Conservation (phyloP, 305 asterid species). For the Solanum aculeatissimum region DNA sequence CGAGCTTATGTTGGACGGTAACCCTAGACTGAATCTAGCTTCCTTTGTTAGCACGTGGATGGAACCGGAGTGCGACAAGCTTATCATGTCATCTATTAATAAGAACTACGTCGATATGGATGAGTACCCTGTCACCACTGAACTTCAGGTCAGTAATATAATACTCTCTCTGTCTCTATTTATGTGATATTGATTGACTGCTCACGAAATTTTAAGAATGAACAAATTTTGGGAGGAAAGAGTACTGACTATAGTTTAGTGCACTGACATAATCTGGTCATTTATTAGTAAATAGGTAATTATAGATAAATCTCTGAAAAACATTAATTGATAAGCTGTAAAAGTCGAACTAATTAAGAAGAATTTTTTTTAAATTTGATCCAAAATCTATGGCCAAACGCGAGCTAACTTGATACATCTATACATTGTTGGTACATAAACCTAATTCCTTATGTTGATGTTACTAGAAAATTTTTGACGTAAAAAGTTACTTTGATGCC, state of each 20-base stretch:
- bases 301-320: not conserved
- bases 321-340: not conserved
- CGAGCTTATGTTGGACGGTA: conserved; percentile 68
- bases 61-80: conserved; percentile 74
- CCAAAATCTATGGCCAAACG: no score
- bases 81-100: conserved; percentile 46
- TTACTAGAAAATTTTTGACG: not conserved
- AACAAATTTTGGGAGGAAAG: no score
- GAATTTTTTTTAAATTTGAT: no score
- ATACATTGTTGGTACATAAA: not conserved
- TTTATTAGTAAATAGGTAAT: not conserved
- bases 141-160: conserved; percentile 37
- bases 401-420: not conserved
- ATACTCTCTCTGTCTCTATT: no score
- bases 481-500: not conserved
- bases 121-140: conserved; percentile 72
- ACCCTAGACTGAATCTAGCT: conserved; percentile 61
- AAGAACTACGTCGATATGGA: conserved; percentile 77
- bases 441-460: not conserved
- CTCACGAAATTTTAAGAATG: no score
- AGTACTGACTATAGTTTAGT: not conserved
- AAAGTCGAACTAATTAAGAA: not conserved
- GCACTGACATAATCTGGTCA: not conserved
- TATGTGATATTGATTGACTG: no score
- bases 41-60: conserved; percentile 76